Conservation (phyloP, 2,329 filamentous ascomycete genomes). For the Aspergillus neoniger region DNA sequence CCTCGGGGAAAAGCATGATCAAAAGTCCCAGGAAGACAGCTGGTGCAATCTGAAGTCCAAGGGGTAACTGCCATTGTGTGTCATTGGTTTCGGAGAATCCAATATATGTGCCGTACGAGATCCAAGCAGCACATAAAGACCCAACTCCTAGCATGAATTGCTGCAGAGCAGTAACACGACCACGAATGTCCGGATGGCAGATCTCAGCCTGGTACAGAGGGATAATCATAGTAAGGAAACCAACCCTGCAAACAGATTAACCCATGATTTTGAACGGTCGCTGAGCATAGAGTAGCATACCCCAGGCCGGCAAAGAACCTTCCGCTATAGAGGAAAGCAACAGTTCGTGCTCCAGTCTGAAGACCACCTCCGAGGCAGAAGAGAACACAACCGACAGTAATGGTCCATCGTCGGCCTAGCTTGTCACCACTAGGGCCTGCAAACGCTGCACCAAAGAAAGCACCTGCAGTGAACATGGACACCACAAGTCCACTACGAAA, state of each 20-base stretch:
- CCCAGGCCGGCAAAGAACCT: constrained; percentile 64
- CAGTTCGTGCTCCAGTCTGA: constrained; percentile 66
- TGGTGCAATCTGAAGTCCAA: constrained; percentile 72
- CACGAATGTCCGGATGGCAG: constrained; percentile 75
- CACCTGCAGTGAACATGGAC: constrained; percentile 74
- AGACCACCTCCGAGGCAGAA: constrained; percentile 73
- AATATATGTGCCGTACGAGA: constrained; percentile 65
- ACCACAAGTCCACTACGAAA: constrained; percentile 65
- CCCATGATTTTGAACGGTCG: constrained; percentile 31
- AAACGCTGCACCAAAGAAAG: constrained; percentile 68
- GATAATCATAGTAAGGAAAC: constrained; percentile 64
- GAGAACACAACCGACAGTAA: constrained; percentile 68
- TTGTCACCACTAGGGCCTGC: constrained; percentile 66
- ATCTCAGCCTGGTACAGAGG: constrained; percentile 79
- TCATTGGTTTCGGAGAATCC: constrained; percentile 50
- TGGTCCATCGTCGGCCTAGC: constrained; percentile 70
- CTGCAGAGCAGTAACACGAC: constrained; percentile 72
- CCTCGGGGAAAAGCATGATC: constrained; percentile 72
- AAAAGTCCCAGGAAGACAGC: constrained; percentile 64
- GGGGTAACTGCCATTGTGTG: constrained; percentile 62
- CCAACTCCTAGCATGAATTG: constrained; percentile 84
- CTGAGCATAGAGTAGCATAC: constrained; percentile 26
- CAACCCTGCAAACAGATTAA: constrained; percentile 52
- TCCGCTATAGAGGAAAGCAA: constrained; percentile 68
- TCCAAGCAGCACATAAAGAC: constrained; percentile 70